phyloP scores from a whole-genome alignment of 306 rosid genomes.

The Geum urbanum region DNA sequence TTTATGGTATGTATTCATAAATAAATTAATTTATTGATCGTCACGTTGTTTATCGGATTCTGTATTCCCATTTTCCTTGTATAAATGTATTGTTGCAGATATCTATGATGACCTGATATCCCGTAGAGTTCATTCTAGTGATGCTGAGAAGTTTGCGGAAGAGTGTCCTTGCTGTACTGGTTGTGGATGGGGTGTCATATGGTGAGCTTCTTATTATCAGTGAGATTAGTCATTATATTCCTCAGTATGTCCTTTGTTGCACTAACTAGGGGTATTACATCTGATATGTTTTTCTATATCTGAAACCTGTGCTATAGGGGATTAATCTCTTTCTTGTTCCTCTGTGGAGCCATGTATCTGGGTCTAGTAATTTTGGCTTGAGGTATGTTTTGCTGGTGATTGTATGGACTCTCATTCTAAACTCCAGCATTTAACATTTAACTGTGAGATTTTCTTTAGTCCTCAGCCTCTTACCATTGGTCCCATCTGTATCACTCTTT shows the following conservation, averaged over 20 bases:
- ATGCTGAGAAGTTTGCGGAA: constrained; percentile 67
- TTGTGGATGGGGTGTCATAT: constrained; percentile 68
- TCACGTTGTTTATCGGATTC: constrained; percentile 3
- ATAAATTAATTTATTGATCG: constrained; percentile 3
- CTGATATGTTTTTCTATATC: constrained; percentile 3
- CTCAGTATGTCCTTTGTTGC: neutral
- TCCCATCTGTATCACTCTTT: neutral
- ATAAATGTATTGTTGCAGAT: constrained; percentile 36
- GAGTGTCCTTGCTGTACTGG: constrained; percentile 71
- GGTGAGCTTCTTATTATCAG: constrained; percentile 36
- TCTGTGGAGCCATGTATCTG: constrained; percentile 56
- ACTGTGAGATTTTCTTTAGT: too few relatives aligned
- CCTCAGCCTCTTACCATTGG: neutral
- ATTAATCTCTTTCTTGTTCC: constrained; percentile 48
- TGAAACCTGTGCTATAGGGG: constrained; percentile 40
- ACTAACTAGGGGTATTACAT: neutral
- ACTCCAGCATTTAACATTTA: too few relatives aligned
- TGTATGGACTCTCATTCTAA: neutral
- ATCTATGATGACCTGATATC: constrained; percentile 66
- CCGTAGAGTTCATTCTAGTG: constrained; percentile 63
- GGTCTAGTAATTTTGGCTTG: constrained; percentile 56
- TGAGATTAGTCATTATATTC: neutral
- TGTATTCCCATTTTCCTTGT: constrained; percentile 7
- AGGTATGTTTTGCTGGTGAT: constrained; percentile 24
- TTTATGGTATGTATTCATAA: constrained; percentile 45